Evolutionary conservation across 768 basidiomycete genomes (phyloP), one percentile per base, ranked within the genome.

Genomic region (Suillus bovinus): DNA sequence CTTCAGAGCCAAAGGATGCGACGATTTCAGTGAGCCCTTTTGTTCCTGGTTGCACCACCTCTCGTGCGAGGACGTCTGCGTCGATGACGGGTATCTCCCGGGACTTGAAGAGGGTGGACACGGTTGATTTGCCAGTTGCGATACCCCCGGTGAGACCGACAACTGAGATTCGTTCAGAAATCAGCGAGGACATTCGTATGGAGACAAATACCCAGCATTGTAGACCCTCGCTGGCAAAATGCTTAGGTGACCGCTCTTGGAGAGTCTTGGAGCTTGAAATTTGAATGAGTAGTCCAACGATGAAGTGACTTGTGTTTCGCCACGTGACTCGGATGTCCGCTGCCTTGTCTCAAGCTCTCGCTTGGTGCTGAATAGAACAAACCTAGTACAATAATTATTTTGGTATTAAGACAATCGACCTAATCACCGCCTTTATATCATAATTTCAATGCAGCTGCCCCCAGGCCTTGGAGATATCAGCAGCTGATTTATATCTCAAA

Each of bases 71-170:
- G 17, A 92, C 65, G 80, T 99, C 96, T 2, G 96, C 95, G 71
- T 99, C 97, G 68, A 99, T 84, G 67, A 99, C 79, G n/a, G 94
- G 92, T 34, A 99, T 77, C 34, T 74, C 69, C 67, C 87, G 87
- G 0, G 81, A 78, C 58, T 82, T 82, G 39, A 99, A 80, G 46
- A 95, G 80, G 8, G 77, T 75, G 0, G 95, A 93, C 13, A 95
- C 97, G 14, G 94, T 91, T 0, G 96, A 97, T 78, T 99, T 99
- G 59, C 96, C 95, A 8, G 94, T 95, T 24, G 95, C 93, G 62
- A 99, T 98, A 2, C 96, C 94, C 9, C 97, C 97, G 33, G 96
- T 98, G 24, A 99, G 84, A 44, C 97, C 96, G 64, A 97, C 84
- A 62, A 99, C 96, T 96, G 6, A 4, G 29, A 60, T 56, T 56